phyloP scores from a whole-genome alignment of 2,329 filamentous ascomycete species.

The Fusarium sp. region DNA sequence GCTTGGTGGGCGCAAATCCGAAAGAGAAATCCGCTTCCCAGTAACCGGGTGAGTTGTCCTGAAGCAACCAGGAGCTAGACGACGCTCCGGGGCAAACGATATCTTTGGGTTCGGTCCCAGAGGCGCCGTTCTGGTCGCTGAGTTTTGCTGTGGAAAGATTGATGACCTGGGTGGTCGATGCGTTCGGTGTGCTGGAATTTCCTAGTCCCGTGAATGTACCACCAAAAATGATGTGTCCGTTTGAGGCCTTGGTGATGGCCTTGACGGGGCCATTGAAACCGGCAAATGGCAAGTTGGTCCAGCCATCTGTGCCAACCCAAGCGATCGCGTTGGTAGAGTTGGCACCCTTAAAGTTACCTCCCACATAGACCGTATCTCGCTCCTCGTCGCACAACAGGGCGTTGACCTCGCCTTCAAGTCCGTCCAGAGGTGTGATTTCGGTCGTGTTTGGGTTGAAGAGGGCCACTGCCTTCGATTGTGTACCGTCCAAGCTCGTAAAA shows the following conservation, averaged over 20 bases:
- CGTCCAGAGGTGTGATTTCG: constrained; percentile 78
- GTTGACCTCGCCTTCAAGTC: constrained; percentile 85
- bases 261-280: constrained; percentile 95
- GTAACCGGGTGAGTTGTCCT: constrained; percentile 79
- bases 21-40: constrained; percentile 89
- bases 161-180: constrained; percentile 81
- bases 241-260: constrained; percentile 82
- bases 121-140: constrained; percentile 72
- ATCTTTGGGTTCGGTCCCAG: constrained; percentile 75
- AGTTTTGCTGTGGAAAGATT: constrained; percentile 86
- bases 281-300: constrained; percentile 86
- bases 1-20: constrained; percentile 86
- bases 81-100: constrained; percentile 80
- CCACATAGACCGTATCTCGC: constrained; percentile 86
- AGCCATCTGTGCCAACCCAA: constrained; percentile 77
- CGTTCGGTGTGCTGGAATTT: constrained; percentile 77
- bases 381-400: constrained; percentile 84
- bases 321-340: constrained; percentile 92
- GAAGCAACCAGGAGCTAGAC: constrained; percentile 84
- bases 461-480: constrained; percentile 82
- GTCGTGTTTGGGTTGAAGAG: constrained; percentile 81
- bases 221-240: constrained; percentile 91
- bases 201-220: constrained; percentile 90
- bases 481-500: constrained; percentile 88
- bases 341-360: constrained; percentile 82